phyloP scores from a whole-genome alignment of 495 filamentous ascomycete genomes.

The Penicillium pulvis region DNA sequence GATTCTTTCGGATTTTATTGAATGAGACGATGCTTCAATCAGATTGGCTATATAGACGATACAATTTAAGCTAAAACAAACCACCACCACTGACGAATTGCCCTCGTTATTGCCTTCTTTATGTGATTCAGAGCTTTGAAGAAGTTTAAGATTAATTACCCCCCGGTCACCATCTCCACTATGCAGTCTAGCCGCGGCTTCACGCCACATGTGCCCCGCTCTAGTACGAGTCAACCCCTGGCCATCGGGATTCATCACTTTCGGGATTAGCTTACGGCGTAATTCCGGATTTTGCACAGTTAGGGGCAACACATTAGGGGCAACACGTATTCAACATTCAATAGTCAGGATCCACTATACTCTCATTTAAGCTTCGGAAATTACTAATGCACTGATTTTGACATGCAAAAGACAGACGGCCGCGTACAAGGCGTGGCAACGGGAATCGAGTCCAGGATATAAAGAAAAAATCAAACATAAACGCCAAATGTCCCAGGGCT shows the following conservation, averaged over 20 bases:
- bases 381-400: constrained; percentile 9
- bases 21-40: too few relatives aligned
- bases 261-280: neutral
- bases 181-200: constrained; percentile 19
- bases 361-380: constrained; percentile 2
- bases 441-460: constrained; percentile 26
- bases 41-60: too few relatives aligned
- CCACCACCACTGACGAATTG: neutral
- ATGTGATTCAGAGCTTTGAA: too few relatives aligned
- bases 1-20: neutral
- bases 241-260: neutral
- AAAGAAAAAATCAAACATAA: constrained; percentile 6
- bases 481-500: neutral
- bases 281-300: too few relatives aligned
- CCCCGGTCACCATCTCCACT: neutral
- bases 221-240: neutral
- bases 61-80: neutral
- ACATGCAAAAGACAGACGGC: constrained; percentile 17
- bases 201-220: constrained; percentile 13
- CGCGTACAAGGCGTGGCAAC: constrained; percentile 10
- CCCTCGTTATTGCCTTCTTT: too few relatives aligned
- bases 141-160: neutral
- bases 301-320: too few relatives aligned
- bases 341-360: neutral
- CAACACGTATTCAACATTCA: too few relatives aligned